These are phyloP conservation scores for Leccinum griseonigrum DNA, from an alignment of 1,284 basidiomycete species.

Conservation along the genomic window DNA sequence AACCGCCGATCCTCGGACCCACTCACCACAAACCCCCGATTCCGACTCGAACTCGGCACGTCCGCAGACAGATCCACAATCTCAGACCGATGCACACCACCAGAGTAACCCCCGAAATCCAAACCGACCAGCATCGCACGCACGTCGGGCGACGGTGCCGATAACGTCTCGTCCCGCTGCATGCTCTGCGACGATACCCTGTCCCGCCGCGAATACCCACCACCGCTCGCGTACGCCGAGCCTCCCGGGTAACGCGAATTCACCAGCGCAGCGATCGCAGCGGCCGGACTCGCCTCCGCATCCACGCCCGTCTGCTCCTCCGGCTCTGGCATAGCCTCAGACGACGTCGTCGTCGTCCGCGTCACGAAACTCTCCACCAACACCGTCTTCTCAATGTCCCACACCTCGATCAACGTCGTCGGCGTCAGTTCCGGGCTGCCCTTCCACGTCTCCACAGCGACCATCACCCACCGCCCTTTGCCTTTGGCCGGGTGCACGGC, in stretches of 20 bases:
- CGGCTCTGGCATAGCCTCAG: constrained; percentile 50
- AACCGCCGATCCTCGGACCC: constrained; percentile 83
- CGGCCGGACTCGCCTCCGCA: constrained; percentile 60
- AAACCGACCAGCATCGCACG: constrained; percentile 63
- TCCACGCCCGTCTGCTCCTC: constrained; percentile 49
- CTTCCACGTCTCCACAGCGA: constrained; percentile 64
- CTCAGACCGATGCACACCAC: constrained; percentile 48
- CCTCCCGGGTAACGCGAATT: constrained; percentile 42
- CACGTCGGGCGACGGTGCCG: constrained; percentile 56
- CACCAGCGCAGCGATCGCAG: constrained; percentile 61
- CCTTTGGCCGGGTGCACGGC: constrained; percentile 84
- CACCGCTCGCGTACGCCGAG: constrained; percentile 25
- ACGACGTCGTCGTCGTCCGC: constrained; percentile 36
- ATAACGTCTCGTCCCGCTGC: constrained; percentile 35
- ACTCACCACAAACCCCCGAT: constrained; percentile 72
- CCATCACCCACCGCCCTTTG: constrained; percentile 86
- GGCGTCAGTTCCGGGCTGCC: constrained; percentile 39
- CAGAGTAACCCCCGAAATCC: constrained; percentile 69
- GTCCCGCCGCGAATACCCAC: constrained; percentile 21
- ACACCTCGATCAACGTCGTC: constrained; percentile 66
- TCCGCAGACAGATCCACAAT: constrained; percentile 50
- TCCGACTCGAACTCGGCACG: constrained; percentile 35
- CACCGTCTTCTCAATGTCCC: constrained; percentile 72
- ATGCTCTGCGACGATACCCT: constrained; percentile 28
- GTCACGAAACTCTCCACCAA: constrained; percentile 71